A percentile compares a stretch with the other conserved stretches of the same genome.
Conservation (phyloP, 2,329 filamentous ascomycete genomes). For the Dactylonectria estremocensis region DNA sequence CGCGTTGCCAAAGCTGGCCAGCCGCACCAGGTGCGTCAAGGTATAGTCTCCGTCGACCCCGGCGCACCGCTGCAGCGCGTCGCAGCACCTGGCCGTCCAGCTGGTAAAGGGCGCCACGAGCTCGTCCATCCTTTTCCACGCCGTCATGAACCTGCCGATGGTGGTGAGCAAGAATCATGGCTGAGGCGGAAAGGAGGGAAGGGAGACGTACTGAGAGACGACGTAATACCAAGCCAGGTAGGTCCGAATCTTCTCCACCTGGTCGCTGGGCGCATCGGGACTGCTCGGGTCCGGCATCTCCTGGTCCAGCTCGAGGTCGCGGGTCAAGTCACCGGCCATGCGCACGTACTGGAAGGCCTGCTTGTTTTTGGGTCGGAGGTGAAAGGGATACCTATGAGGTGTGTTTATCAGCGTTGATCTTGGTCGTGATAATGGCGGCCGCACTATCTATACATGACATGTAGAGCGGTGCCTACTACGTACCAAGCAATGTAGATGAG, state of each 20-base stretch:
- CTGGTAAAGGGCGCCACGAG: slow-evolving; percentile 55
- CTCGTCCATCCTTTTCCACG: slow-evolving; percentile 55
- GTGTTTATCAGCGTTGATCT: background rate
- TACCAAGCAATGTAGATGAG: slow-evolving; percentile 73
- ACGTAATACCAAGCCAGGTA: slow-evolving; percentile 64
- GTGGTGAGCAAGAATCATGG: slow-evolving; percentile 35
- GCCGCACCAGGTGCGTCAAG: slow-evolving; percentile 61
- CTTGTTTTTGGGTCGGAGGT: slow-evolving; percentile 66
- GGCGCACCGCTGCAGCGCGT: slow-evolving; percentile 58
- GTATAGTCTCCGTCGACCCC: slow-evolving; percentile 57
- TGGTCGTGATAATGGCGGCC: background rate
- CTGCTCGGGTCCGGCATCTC: slow-evolving; percentile 45
- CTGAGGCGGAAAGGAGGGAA: background rate
- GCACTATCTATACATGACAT: background rate
- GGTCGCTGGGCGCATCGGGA: slow-evolving; percentile 32
- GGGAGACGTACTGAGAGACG: slow-evolving; percentile 56
- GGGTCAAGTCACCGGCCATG: slow-evolving; percentile 66
- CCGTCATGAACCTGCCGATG: slow-evolving; percentile 53
- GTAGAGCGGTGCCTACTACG: slow-evolving; percentile 22
- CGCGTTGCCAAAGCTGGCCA: slow-evolving; percentile 59
- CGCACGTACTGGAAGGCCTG: slow-evolving; percentile 66
- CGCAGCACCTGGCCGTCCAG: slow-evolving; percentile 63
- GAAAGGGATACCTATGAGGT: slow-evolving; percentile 66
- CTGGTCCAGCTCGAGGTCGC: slow-evolving; percentile 65
- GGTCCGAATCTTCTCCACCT: slow-evolving; percentile 61